Percentiles rank a stretch among this genome's conserved stretches.
Evolutionary conservation across 148 eudicot species (phyloP).

Genomic region (Diospyros kaki): DNA sequence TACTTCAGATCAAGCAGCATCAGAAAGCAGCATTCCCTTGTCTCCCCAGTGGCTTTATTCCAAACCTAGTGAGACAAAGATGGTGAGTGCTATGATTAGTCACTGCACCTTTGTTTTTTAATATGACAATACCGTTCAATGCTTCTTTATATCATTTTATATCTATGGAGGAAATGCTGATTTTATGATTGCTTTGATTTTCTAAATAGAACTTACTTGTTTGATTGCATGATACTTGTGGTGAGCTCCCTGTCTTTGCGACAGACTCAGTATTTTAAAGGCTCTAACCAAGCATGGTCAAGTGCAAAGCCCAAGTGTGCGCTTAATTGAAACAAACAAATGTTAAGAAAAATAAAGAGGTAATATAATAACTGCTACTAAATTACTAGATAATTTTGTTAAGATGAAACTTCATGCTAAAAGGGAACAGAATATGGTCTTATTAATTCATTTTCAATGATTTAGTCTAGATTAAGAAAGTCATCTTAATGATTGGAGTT

Average conservation of each 20-base stretch:
- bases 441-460: too few species aligned
- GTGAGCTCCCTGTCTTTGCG: neutral
- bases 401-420: too few species aligned
- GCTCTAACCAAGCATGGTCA: too few species aligned
- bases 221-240: neutral
- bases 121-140: neutral
- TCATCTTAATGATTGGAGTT: too few species aligned
- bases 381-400: too few species aligned
- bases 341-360: too few species aligned
- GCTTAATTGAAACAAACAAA: too few species aligned
- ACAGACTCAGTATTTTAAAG: too few species aligned
- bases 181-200: neutral
- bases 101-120: neutral
- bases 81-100: constrained; percentile 32
- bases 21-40: constrained; percentile 88
- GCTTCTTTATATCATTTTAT: neutral
- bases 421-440: too few species aligned
- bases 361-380: too few species aligned
- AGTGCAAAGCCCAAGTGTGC: too few species aligned
- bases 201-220: neutral
- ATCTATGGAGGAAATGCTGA: neutral
- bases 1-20: constrained; percentile 58
- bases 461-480: too few species aligned
- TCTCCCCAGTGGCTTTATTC: constrained; percentile 97
- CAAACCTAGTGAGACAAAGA: constrained; percentile 70